Evolutionary conservation across 2,329 filamentous ascomycete species (phyloP).

Genomic region (Ophiostoma novo-ulmi): DNA sequence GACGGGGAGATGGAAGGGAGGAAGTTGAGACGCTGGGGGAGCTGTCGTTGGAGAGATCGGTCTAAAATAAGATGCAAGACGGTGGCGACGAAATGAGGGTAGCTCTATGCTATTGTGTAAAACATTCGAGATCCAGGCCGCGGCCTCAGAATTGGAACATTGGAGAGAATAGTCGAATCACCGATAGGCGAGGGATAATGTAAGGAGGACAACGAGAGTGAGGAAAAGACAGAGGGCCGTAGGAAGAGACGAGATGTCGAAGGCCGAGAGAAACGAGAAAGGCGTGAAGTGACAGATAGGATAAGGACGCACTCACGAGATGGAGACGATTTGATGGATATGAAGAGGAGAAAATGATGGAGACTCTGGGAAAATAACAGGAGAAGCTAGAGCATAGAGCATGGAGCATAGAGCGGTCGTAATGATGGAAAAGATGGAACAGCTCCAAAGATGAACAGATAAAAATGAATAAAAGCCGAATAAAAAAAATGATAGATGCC

Average conservation of each 20-base stretch:
- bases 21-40: constrained; percentile 17
- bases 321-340: background rate
- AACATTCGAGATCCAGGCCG: constrained; percentile 18
- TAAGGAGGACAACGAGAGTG: background rate
- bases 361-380: constrained; percentile 6
- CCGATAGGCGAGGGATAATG: background rate
- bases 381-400: constrained; percentile 1
- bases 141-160: constrained; percentile 22
- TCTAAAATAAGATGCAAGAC: background rate
- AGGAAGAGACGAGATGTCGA: background rate
- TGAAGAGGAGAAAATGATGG: constrained; percentile 13
- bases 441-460: background rate
- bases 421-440: background rate
- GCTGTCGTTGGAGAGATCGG: background rate
- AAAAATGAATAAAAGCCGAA: background rate
- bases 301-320: background rate
- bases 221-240: background rate
- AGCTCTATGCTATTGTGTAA: background rate
- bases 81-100: background rate
- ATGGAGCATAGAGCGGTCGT: background rate
- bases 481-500: background rate
- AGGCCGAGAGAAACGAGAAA: background rate
- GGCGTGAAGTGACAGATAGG: background rate
- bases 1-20: background rate
- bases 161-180: constrained; percentile 11